Evolutionary conservation across 306 rosid genomes (phyloP).

Genomic region (Rosa persica): DNA sequence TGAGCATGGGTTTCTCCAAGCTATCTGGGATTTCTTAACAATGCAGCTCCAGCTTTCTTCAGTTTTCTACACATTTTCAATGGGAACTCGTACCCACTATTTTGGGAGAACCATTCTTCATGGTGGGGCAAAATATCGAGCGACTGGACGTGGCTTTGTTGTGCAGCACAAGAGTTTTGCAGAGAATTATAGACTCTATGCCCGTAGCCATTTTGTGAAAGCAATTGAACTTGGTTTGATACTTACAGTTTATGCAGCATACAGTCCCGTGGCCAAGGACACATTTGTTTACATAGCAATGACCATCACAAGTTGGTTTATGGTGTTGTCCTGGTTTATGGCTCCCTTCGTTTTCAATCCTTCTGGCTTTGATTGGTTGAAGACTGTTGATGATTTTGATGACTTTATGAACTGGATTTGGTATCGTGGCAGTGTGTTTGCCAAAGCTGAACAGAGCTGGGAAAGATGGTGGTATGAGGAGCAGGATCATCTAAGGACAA

Average conservation of each 20-base stretch:
- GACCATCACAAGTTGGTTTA: slow-evolving; percentile 83
- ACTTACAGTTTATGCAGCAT: slow-evolving; percentile 61
- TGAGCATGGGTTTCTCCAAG: slow-evolving; percentile 76
- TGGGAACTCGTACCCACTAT: slow-evolving; percentile 82
- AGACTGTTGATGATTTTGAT: slow-evolving; percentile 74
- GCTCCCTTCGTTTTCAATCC: slow-evolving; percentile 87
- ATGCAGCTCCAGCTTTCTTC: slow-evolving; percentile 94
- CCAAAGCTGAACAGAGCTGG: slow-evolving; percentile 94
- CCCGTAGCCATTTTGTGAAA: slow-evolving; percentile 92
- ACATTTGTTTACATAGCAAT: slow-evolving; percentile 72
- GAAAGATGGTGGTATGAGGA: slow-evolving; percentile 97
- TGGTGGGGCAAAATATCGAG: slow-evolving; percentile 89
- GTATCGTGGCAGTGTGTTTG: slow-evolving; percentile 70
- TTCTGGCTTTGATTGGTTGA: slow-evolving; percentile 90
- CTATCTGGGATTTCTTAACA: slow-evolving; percentile 79
- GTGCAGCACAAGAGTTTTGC: slow-evolving; percentile 87
- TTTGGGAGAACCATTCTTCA: slow-evolving; percentile 85
- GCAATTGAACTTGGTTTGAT: slow-evolving; percentile 82
- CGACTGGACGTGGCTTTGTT: slow-evolving; percentile 93
- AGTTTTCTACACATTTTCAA: slow-evolving; percentile 79
- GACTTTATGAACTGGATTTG: slow-evolving; percentile 86
- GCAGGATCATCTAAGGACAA: slow-evolving; percentile 73
- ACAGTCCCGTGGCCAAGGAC: slow-evolving; percentile 54
- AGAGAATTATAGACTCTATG: slow-evolving; percentile 81
- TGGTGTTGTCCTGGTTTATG: slow-evolving; percentile 76